Percentiles rank a stretch among this genome's conserved stretches.
These are phyloP conservation scores for Globisporangium nunn DNA, from an alignment of 352 stramenopile genomes.

Conservation along the genomic window DNA sequence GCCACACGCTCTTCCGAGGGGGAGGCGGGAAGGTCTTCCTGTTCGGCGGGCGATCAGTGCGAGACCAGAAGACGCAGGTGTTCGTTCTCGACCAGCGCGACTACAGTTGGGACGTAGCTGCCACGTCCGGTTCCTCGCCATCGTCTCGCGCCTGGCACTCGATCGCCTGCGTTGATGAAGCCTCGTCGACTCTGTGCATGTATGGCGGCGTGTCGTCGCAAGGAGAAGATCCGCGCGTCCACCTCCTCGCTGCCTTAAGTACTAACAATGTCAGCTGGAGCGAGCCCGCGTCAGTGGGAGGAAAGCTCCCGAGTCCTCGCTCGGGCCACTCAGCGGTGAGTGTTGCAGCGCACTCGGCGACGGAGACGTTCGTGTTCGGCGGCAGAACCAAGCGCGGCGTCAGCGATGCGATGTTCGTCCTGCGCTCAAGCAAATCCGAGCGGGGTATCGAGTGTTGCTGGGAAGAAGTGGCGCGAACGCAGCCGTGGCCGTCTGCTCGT, in stretches of 20 bases:
- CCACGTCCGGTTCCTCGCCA: conserved; percentile 20
- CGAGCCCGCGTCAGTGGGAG: conserved; percentile 11
- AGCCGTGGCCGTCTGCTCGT: conserved; percentile 29
- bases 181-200: conserved; percentile 21
- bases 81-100: conserved; percentile 42
- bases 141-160: conserved; percentile 55
- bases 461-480: conserved; percentile 11
- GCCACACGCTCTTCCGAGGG: conserved; percentile 45
- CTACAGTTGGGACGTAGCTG: conserved; percentile 39
- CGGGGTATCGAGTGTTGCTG: conserved; percentile 16
- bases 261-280: conserved; percentile 20
- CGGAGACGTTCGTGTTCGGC: conserved; percentile 42
- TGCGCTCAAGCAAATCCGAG: conserved; percentile 3
- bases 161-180: conserved; percentile 19
- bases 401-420: conserved; percentile 33
- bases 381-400: conserved; percentile 59
- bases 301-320: conserved; percentile 19
- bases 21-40: conserved; percentile 22
- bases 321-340: conserved; percentile 47
- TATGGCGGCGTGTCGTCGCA: conserved; percentile 56
- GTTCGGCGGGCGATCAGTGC: conserved; percentile 51
- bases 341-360: conserved; percentile 9
- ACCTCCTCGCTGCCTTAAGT: conserved; percentile 21
- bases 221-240: conserved; percentile 40
- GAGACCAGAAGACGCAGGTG: conserved; percentile 43